Conservation (phyloP, 2,329 filamentous ascomycete genomes). For the Talaromyces sp. region DNA sequence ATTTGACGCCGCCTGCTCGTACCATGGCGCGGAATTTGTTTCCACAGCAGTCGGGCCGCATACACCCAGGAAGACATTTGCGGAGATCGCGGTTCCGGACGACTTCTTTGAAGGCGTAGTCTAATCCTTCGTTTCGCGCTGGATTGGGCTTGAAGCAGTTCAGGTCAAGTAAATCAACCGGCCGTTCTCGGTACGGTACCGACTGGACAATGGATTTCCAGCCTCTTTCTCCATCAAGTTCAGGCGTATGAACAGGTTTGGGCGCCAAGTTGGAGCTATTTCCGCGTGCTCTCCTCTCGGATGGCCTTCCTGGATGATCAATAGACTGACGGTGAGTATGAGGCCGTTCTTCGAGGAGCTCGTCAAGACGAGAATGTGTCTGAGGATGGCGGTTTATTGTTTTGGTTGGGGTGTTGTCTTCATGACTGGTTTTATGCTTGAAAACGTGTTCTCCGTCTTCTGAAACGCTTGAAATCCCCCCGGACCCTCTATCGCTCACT, state of each 20-base stretch:
- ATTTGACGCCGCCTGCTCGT: conserved; percentile 26
- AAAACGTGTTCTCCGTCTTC: conserved; percentile 45
- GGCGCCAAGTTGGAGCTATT: not conserved
- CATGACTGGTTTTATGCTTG: not conserved
- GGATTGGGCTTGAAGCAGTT: conserved; percentile 83
- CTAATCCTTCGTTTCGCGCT: conserved; percentile 61
- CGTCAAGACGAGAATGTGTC: conserved; percentile 23
- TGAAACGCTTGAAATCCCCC: conserved; percentile 42
- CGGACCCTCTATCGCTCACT: conserved; percentile 21
- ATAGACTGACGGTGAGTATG: conserved; percentile 19
- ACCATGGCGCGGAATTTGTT: conserved; percentile 65
- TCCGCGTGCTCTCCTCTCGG: not conserved
- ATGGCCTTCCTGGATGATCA: not conserved
- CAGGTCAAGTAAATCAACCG: conserved; percentile 53
- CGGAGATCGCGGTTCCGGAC: conserved; percentile 66
- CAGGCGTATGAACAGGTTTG: not conserved
- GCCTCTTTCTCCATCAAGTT: not conserved
- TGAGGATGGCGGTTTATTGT: not conserved
- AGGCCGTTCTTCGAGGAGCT: conserved; percentile 26
- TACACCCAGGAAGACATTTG: conserved; percentile 68
- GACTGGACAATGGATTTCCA: conserved; percentile 21
- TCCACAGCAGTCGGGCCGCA: conserved; percentile 70
- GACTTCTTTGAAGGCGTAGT: conserved; percentile 70
- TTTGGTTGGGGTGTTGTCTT: conserved; percentile 2
- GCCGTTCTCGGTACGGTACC: conserved; percentile 53